A percentile compares a stretch with the other conserved stretches of the same genome.
Conservation (phyloP, 208 protist genomes). For the Herpetomonas samuelpessoai region DNA sequence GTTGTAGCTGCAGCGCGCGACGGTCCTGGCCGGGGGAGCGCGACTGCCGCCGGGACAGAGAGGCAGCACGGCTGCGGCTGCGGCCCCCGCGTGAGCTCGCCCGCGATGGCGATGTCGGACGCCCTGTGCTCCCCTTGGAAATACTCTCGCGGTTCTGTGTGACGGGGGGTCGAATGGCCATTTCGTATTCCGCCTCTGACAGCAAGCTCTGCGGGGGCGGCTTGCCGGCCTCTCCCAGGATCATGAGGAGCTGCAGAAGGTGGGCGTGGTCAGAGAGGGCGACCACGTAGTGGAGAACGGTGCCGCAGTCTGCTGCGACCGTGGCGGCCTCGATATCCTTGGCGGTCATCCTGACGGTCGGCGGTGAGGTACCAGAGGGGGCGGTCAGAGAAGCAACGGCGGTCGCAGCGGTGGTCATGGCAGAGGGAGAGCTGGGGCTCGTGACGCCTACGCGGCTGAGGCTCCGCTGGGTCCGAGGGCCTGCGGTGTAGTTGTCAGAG, state of each 20-base stretch:
- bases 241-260: slow-evolving; percentile 53
- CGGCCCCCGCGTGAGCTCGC: neutral
- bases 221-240: slow-evolving; percentile 16
- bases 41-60: neutral
- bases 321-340: neutral
- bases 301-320: slow-evolving; percentile 20
- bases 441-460: neutral
- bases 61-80: neutral
- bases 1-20: neutral
- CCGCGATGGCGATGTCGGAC: neutral
- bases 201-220: slow-evolving; percentile 23
- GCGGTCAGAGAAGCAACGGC: no score
- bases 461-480: neutral
- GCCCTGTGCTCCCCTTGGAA: neutral
- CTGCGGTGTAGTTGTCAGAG: neutral
- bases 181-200: slow-evolving; percentile 31
- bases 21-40: neutral
- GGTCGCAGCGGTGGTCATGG: no score
- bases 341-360: no score
- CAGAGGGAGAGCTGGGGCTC: neutral
- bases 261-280: slow-evolving; percentile 49
- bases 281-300: slow-evolving; percentile 76
- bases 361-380: no score
- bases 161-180: slow-evolving; percentile 11
- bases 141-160: neutral